Percentiles rank a stretch among this genome's conserved stretches.
Evolutionary conservation across 2,329 filamentous ascomycete species (phyloP).

Genomic region (Davidsoniella neocaledoniae): DNA sequence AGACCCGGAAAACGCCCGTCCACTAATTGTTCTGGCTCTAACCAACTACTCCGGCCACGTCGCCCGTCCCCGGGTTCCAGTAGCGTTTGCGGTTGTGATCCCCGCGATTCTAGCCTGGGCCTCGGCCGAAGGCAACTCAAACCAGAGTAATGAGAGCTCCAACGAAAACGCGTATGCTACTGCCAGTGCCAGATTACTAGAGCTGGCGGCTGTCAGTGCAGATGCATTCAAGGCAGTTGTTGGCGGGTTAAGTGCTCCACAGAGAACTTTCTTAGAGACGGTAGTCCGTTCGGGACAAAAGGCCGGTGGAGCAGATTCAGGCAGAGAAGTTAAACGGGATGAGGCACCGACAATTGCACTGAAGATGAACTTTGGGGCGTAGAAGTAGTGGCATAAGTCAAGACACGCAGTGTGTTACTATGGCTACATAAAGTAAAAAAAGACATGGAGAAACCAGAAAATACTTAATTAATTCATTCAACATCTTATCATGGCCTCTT

Average conservation of each 20-base stretch:
- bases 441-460: too few relatives aligned
- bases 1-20: constrained; percentile 61
- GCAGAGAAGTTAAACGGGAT: constrained; percentile 23
- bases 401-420: too few relatives aligned
- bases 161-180: constrained; percentile 39
- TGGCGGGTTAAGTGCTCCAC: constrained; percentile 48
- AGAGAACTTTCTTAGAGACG: constrained; percentile 64
- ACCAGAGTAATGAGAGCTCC: not conserved
- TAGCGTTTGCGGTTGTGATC: constrained; percentile 60
- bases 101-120: constrained; percentile 62
- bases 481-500: too few relatives aligned
- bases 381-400: not conserved
- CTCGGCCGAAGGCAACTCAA: constrained; percentile 32
- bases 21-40: constrained; percentile 56
- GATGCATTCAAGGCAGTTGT: constrained; percentile 59
- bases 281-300: constrained; percentile 50
- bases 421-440: too few relatives aligned
- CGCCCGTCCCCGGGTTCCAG: constrained; percentile 27
- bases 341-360: constrained; percentile 68
- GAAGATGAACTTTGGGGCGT: constrained; percentile 74
- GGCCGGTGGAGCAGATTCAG: constrained; percentile 24
- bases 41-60: constrained; percentile 48
- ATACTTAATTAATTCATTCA: too few relatives aligned
- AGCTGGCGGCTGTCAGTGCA: constrained; percentile 64
- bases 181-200: constrained; percentile 59